Base-by-base conservation (phyloP, 2,329 filamentous ascomycete genomes). In the Mycosphaerella sp. region DNA sequence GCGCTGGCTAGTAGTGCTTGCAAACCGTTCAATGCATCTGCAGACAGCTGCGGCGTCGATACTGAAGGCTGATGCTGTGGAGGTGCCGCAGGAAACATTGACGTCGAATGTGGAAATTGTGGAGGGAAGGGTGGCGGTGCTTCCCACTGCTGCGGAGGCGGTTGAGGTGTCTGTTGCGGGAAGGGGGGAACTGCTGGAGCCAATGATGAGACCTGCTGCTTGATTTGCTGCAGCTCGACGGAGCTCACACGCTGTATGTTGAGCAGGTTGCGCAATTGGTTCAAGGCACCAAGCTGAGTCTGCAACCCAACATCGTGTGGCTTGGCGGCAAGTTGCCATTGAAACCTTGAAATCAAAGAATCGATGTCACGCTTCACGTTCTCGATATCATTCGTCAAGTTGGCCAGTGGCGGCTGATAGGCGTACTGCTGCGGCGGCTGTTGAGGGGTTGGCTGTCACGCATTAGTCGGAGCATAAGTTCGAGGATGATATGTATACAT, bases 341-440 rank as follows among this genome's bases (percentile, higher is more conserved):
- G 85, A 59, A 85, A 84, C 60, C 80, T 80, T 64, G 78, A 71
- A 68, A 95, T 88, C 62, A 95, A 76, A 64, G 80, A 82, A 63
- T 86, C 82, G 68, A 96, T 84, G 72, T 96, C 89, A 73, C 79
- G 80, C 72, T 87, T 89, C 69, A 97, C 77, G 65, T 82, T 80
- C 65, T 87, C 84, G 7, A 64, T 52, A 27, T 68, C 64, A 30
- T 50, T 45, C 41, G 58, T 41, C 34, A 50, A 40, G 16, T 40
- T 50, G 10, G 52, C 25, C 12, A 50, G 44, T 4, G 57, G 50
- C 27, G 55, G 53, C 14, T 55, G 44, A 34, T 57, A 62, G 50
- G 37, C 53, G 25, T 54, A 53, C 8, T 41, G 41, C 10, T 49
- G 54, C 16, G 44, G 50, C 41, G 62, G 60, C 41, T 63, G 60